Evolutionary conservation across 768 basidiomycete genomes (phyloP), one percentile per base, ranked within the genome.

Genomic region (Rhizopogon rudus): DNA sequence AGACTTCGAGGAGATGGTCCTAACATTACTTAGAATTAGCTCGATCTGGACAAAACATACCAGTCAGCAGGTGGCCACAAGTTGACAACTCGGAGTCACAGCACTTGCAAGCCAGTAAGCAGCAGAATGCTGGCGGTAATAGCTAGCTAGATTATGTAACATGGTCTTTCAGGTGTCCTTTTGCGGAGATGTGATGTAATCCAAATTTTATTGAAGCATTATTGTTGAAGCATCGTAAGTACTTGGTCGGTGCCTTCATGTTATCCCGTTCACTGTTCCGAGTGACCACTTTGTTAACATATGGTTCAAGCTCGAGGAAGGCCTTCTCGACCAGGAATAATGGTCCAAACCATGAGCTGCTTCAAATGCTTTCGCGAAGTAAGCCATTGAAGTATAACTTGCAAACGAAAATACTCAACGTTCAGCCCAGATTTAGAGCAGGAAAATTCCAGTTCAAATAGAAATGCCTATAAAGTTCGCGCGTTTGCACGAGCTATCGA

Each of bases 401-500:
- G 37, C 1, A n/a, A 14, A 46, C 20, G 4, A 51, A 10, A 57
- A 46, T 42, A 35, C 37, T 28, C 28, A 50, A 40, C 33, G 22
- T 25, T 42, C 28, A 5, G n/a, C 22, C 40, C 43, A 61, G 81
- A 76, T 63, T 72, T 75, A 64, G 63, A 75, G 44, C 72, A 75
- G 16, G 81, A 82, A 58, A 68, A 72, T n/a, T 45, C 59, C 6
- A 70, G 69, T 12, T 37, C 61, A 3, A 54, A 61, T 20, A 54
- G 68, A n/a, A 83, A 81, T 56, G 56, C 57, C 5, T 82, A 73
- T 70, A 82, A 80, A 69, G 65, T 82, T 16, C 72, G 74, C 52
- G 79, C 81, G 20, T 83, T 79, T 58, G 66, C 68, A 43, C 73
- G 66, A 54, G 82, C 82, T 3, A 80, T 84, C 52, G 67, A 65